Conservation (phyloP, 768 basidiomycete genomes). For the Pleurotus citrinopileatus region DNA sequence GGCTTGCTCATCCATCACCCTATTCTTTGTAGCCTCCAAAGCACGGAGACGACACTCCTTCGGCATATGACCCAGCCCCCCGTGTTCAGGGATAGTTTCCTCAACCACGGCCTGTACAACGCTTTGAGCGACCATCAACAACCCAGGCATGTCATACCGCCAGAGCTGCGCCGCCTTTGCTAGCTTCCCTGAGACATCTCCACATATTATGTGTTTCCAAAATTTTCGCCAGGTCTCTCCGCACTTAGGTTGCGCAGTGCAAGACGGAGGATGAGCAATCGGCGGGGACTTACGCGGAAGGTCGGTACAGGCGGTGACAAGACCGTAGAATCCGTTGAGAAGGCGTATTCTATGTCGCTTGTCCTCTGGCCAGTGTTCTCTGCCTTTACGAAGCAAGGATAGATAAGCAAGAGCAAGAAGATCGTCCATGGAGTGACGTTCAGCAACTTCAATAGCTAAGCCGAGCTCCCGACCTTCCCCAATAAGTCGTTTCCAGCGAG, state of each 20-base stretch:
- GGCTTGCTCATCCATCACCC: constrained; percentile 45
- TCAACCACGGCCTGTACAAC: constrained; percentile 43
- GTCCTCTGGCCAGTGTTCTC: constrained; percentile 46
- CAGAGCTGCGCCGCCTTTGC: constrained; percentile 7
- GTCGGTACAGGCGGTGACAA: constrained; percentile 41
- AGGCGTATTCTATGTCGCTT: constrained; percentile 47
- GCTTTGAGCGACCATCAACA: constrained; percentile 46
- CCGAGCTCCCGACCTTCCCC: constrained; percentile 42
- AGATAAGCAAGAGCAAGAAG: constrained; percentile 51
- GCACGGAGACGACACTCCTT: constrained; percentile 43
- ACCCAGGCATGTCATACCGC: constrained; percentile 36
- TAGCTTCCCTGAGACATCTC: constrained; percentile 19
- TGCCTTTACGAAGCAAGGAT: constrained; percentile 49
- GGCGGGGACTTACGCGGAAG: constrained; percentile 41
- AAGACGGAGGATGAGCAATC: constrained; percentile 36
- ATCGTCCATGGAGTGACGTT: constrained; percentile 42
- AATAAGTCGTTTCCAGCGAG: constrained; percentile 47
- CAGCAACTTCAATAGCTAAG: constrained; percentile 43
- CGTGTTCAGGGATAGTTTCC: constrained; percentile 36
- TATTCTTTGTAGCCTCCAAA: constrained; percentile 37
- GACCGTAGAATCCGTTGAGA: constrained; percentile 49
- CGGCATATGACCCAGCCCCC: constrained; percentile 36
- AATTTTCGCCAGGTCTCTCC: constrained; percentile 40
- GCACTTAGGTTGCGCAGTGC: constrained; percentile 23
- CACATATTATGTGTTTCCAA: constrained; percentile 43